Base-by-base conservation (phyloP, 768 basidiomycete species). In the Tylopilus plumbeoviolaceoides region DNA sequence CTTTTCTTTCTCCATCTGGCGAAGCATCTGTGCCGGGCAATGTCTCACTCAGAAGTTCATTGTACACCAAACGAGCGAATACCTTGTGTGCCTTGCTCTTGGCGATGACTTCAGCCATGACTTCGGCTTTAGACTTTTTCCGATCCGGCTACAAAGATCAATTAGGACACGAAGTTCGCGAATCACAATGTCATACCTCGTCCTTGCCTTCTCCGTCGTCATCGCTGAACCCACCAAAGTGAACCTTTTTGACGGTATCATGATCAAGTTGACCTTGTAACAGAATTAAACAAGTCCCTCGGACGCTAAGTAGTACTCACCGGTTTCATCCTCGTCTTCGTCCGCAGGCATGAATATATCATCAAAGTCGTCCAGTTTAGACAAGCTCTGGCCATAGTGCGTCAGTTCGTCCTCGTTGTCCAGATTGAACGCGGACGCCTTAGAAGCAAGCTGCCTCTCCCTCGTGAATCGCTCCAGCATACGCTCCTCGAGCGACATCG, bases 31-130 rank as follows among this genome's bases (percentile, higher is more conserved):
- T 43, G 20, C n/a, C 48, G 53, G 33, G 41, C 1, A 5, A 43
- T 30, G 39, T 46, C 14, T 45, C 25, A 54, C 27, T 52, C 11
- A 51, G 5, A 4, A 2, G 20, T 42, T 25, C 14, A 12, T 9
- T 5, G 18, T 25, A 43, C 4, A 30, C 7, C n/a, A 33, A 21
- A 50, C 2, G 33, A 44, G 31, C 11, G 7, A 35, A 66, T 60
- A 92, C 95, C 76, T 95, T 98, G 73, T 98, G 84, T 46, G 85
- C 83, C 71, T 99, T 99, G 72, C 92, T 95, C 72, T 98, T 99
- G 1, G 92, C 89, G 42, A 99, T 91, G 31, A 99, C 89, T 68
- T 99, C 97, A 0, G 89, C 83, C 97, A 99, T 98, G 55, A 98
- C 91, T 64, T 99, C 95, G 2, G 90, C 87, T 70, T 95, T 97